Evolutionary conservation across 805 yeast genomes (phyloP), one percentile per base, ranked within the genome.

Genomic region (Hermanozyma aechmeae): DNA sequence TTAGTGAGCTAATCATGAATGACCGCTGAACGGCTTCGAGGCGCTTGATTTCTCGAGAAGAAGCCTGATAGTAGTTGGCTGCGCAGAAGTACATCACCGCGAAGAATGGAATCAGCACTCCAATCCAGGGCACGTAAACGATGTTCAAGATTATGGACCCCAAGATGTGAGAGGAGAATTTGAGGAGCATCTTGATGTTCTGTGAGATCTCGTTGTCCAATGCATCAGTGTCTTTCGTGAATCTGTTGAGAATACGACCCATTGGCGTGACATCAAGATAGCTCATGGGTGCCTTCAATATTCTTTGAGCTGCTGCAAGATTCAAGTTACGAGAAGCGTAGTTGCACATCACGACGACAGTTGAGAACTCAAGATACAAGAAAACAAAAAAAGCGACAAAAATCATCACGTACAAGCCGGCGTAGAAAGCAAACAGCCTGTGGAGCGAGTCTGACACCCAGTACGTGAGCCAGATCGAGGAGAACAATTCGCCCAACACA

Each of bases 91-190:
- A 16, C 13, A 26, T 17, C 5, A 13, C 10, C n/a, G 13, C 20
- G 10, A 26, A 7, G 4, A 12, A 7, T 13, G 28, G 28, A n/a
- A 20, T 17, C 9, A 13, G 17, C 13, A 26, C 9, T 8, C 23
- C 28, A 13, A 19, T 5, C 28, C 28, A 26, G 5, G 28, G 28
- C 11, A 26, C 12, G 23, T 26, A 26, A 17, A 18, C 13, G 23
- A 26, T 26, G 13, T 4, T 7, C 28, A 26, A 26, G 13, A 26
- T 19, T 5, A 26, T 5, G 13, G n/a, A 19, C 9, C 8, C 28
- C 28, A 12, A 13, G 12, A 8, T 16, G 3, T 5, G n/a, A n/a
- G n/a, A n/a, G n/a, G n/a, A n/a, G n/a, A n/a, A n/a, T n/a, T 18
- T 8, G 21, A 18, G 8, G 10, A 18, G 8, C 11, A 18, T 8